Evolutionary conservation across 805 yeast genomes (phyloP).

Genomic region (Clavispora phyllophila): DNA sequence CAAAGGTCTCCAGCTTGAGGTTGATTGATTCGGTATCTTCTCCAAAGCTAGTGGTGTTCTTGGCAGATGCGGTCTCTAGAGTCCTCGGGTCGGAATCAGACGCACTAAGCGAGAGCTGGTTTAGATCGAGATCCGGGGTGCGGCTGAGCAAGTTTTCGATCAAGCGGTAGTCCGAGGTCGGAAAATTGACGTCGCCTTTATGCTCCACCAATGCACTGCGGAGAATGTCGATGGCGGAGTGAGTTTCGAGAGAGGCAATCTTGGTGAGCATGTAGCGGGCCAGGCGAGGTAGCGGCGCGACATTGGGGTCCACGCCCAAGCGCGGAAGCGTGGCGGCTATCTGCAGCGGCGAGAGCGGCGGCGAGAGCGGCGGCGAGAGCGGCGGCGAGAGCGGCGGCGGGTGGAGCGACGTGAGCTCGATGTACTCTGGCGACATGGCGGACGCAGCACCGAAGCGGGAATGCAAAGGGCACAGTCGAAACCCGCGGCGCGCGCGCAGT

Average conservation of each 20-base stretch:
- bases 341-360: neutral
- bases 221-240: constrained; percentile 27
- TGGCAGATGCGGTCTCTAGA: too few species aligned
- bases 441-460: neutral
- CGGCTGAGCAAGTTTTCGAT: constrained; percentile 19
- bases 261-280: constrained; percentile 24
- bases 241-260: constrained; percentile 18
- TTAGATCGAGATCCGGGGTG: constrained; percentile 10
- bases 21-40: too few species aligned
- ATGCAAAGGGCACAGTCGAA: neutral
- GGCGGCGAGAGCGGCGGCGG: constrained; percentile 2
- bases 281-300: constrained; percentile 6
- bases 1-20: too few species aligned
- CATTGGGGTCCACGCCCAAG: constrained; percentile 9
- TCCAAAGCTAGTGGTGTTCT: too few species aligned
- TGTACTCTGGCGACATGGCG: neutral
- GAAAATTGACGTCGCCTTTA: constrained; percentile 30
- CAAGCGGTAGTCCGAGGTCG: constrained; percentile 22
- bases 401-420: constrained; percentile 1
- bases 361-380: constrained; percentile 5
- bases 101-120: neutral
- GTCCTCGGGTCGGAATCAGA: too few species aligned
- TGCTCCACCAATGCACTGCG: constrained; percentile 30
- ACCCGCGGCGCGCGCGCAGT: neutral
- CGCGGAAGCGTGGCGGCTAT: constrained; percentile 8